Conservation (phyloP, 1,284 basidiomycete genomes). For the Trichosporon sp. region DNA sequence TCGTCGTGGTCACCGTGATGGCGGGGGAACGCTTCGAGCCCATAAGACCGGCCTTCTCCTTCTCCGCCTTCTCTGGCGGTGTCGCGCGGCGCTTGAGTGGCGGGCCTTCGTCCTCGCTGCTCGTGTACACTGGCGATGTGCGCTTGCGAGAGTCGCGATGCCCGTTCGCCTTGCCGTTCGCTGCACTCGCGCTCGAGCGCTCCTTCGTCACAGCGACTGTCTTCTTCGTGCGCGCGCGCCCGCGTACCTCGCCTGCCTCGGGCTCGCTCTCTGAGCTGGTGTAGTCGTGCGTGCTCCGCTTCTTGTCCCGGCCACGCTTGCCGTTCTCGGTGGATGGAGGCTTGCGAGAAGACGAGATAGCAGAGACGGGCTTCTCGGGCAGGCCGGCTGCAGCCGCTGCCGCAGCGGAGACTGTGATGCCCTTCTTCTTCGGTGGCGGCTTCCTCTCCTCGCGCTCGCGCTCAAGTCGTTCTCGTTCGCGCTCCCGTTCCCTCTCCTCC, state of each 20-base stretch:
- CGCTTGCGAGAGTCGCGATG: not conserved
- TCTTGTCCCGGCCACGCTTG: not conserved
- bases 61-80: too few relatives aligned
- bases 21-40: not conserved
- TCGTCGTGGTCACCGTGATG: not conserved
- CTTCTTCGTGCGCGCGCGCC: not conserved
- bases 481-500: not conserved
- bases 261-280: constrained; percentile 15
- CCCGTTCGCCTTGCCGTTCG: not conserved
- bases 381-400: not conserved
- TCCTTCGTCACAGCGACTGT: not conserved
- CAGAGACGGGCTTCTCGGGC: not conserved
- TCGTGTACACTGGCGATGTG: not conserved
- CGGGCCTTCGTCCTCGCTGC: not conserved
- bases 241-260: not conserved
- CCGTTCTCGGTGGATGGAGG: not conserved
- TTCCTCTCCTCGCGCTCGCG: not conserved
- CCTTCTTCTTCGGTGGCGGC: not conserved
- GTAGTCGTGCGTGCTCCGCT: constrained; percentile 14
- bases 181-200: not conserved
- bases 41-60: not conserved
- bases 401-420: not conserved
- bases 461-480: not conserved
- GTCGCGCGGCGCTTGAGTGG: not conserved
- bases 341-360: not conserved